Evolutionary conservation across 306 rosid species (phyloP).

Genomic region (Inga leiocalycina): DNA sequence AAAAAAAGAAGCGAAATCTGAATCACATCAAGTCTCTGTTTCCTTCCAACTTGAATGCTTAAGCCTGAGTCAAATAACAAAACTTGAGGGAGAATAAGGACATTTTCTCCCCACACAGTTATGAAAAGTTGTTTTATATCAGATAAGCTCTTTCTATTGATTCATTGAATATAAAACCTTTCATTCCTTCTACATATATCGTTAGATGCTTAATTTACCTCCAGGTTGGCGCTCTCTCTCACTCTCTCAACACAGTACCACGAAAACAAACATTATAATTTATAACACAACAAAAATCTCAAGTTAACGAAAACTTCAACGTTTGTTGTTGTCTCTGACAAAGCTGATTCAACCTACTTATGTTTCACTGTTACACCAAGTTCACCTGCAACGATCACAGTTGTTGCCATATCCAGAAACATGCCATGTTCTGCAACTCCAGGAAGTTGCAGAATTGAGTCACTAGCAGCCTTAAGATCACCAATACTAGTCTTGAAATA

Average conservation of each 20-base stretch:
- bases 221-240: neutral
- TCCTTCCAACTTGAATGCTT: neutral
- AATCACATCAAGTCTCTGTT: neutral
- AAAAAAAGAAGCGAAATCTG: neutral
- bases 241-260: neutral
- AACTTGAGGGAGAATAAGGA: neutral
- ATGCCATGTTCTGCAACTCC: conserved; percentile 96
- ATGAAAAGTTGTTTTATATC: neutral
- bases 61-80: neutral
- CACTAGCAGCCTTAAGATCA: conserved; percentile 78
- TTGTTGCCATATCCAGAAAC: conserved; percentile 86
- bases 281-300: neutral
- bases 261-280: neutral
- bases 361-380: conserved; percentile 70
- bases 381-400: conserved; percentile 87
- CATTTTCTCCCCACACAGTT: neutral
- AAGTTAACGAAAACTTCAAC: neutral
- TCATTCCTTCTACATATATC: conserved; percentile 31
- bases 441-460: conserved; percentile 64
- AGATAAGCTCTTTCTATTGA: conserved; percentile 15
- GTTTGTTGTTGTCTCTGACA: neutral
- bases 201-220: neutral
- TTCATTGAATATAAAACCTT: neutral
- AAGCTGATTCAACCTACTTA: conserved; percentile 21
- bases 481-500: conserved; percentile 70